Base-by-base conservation (phyloP, 345 rosid species). In the Melaleuca alternifolia region DNA sequence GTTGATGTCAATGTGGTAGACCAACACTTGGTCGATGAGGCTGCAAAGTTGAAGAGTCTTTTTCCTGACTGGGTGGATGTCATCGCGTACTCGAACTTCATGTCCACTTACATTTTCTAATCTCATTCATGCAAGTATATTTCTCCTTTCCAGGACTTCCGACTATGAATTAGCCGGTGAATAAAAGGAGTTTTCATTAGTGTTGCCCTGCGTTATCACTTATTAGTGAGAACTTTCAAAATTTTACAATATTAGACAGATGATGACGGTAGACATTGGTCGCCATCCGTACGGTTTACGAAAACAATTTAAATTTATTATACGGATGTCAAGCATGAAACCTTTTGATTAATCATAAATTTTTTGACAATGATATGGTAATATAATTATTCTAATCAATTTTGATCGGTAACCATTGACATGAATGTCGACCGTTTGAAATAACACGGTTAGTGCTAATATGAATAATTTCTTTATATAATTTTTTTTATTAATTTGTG, bases 41-140 rank as follows among this genome's bases (percentile, higher is more conserved):
- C 97, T 71, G 88, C 85, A 93, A 93, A 87, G 86, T 85, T 97
- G 89, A 97, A 93, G 89, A 51, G 90, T 61, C 91, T 95, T 23
- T 97, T 96, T 89, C 99, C 99, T 23, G 89, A 91, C 75, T 97
- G 99, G 99, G 92, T 92, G 9, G 99, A 96, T 86, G 95, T 95
- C 13, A 89, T 90, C 61, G 90, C 98, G 30, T 93, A 91, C 90
- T 91, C 98, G 50, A 92, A 96, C 89, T 96, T 93, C 83, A 41
- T 93, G 90, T 97, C 99, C 77, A 94, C 88, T 81, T 97, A 95
- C 89, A 65, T 87, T 71, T 92, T 97, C 90, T 97, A 91, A 86
- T 85, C 62, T 51, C 85, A 24, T 20, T 46, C 82, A 71, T 71
- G 48, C 79, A 5, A 33, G 24, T 33, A 41, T 71, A 71, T 18